A percentile compares a stretch with the other conserved stretches of the same genome.
Evolutionary conservation across 768 basidiomycete genomes (phyloP).

Genomic region (Hortiboletus campestris): DNA sequence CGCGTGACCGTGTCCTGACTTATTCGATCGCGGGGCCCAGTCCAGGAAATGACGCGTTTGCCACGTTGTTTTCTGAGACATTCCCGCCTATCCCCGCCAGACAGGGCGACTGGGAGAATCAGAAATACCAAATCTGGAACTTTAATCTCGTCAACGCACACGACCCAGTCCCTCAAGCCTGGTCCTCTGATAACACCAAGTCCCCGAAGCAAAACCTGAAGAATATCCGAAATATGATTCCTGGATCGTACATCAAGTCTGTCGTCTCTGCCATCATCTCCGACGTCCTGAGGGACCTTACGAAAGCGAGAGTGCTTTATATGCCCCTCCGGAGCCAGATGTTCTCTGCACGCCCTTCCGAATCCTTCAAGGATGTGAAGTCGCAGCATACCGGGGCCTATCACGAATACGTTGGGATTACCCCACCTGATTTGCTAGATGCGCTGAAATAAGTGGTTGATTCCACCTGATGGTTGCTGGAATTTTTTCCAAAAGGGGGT

Average conservation of each 20-base stretch:
- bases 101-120: no score
- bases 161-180: conserved; percentile 16
- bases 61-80: no score
- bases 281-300: background rate
- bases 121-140: conserved; percentile 12
- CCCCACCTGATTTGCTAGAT: no score
- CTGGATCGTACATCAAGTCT: background rate
- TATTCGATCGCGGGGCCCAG: conserved; percentile 10
- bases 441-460: no score
- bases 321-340: conserved; percentile 1
- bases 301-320: background rate
- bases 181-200: background rate
- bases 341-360: background rate
- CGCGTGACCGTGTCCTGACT: background rate
- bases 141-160: conserved; percentile 10
- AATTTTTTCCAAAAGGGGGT: no score
- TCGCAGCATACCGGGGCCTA: background rate
- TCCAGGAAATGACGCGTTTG: conserved; percentile 5
- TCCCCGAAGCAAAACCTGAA: background rate
- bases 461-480: no score
- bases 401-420: background rate
- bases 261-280: background rate
- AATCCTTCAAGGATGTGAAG: background rate
- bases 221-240: background rate
- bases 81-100: no score